Base-by-base conservation (phyloP, 1,284 basidiomycete species). In the Neolentinus lepideus region DNA sequence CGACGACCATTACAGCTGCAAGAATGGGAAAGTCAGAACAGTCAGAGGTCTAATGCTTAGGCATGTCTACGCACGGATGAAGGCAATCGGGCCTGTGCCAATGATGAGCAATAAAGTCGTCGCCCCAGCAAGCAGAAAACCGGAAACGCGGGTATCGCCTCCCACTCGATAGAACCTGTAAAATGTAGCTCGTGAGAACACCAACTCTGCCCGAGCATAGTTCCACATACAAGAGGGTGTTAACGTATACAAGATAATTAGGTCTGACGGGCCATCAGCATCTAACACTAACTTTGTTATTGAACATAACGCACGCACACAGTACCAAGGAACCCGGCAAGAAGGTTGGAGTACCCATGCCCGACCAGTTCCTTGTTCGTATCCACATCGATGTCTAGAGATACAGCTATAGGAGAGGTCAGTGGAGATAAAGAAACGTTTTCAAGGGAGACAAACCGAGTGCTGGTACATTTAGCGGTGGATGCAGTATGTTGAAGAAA, bases 401-500 rank as follows among this genome's bases (percentile, higher is more conserved):
- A 95, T n/a, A 99, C 91, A 51, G 88, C 89, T 89, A 53, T 4
- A 33, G 45, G 51, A 55, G 10, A 52, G 24, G 11, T 53, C 14
- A 10, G 35, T 35, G 29, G 29, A 36, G 48, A 31, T 12, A 22
- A 9, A n/a, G n/a, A n/a, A n/a, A n/a, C n/a, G n/a, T n/a, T n/a
- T n/a, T n/a, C n/a, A n/a, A n/a, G n/a, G n/a, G n/a, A 50, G 22
- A 61, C 76, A 54, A 62, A 80, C 94, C 88, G 10, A 99, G 76
- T 4, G 95, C 94, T 2, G 96, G 96, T 1, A 98, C 91, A 62
- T 96, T 96, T 54, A 96, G 74, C 36, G 93, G 94, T 10, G 97
- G 95, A 67, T 98, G 96, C 11, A 99, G 72, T 54, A 98, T 86
- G 60, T 97, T 94, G 71, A 96, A 95, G 68, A 95, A 94, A 38